Evolutionary conservation across 1,284 basidiomycete species (phyloP).

Genomic region (Sanghuangporus sanghuang): DNA sequence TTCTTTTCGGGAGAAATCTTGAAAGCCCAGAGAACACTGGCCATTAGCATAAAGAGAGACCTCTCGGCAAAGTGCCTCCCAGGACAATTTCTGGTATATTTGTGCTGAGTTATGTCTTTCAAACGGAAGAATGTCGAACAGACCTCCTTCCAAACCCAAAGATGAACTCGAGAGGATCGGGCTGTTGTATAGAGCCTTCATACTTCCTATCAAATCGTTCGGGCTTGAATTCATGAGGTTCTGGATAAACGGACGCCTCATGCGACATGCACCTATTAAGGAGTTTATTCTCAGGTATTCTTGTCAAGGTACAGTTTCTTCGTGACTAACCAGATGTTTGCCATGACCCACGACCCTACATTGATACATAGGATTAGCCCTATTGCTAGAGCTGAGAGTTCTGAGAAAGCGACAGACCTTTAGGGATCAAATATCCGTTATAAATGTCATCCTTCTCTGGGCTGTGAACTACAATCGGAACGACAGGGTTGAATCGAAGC

Average conservation of each 20-base stretch:
- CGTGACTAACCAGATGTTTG: slow-evolving; percentile 16
- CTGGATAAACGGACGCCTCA: not conserved
- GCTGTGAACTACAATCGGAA: not conserved
- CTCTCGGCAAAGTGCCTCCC: slow-evolving; percentile 13
- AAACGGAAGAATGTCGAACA: not conserved
- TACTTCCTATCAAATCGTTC: not conserved
- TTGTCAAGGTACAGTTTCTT: not conserved
- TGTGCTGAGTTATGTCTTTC: not conserved
- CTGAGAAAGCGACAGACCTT: not conserved
- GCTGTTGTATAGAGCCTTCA: not conserved
- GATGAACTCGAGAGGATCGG: not conserved
- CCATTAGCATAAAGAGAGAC: slow-evolving; percentile 12
- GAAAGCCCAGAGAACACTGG: slow-evolving; percentile 17
- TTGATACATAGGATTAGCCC: too few relatives aligned
- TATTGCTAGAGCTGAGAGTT: not conserved
- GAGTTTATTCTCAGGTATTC: not conserved
- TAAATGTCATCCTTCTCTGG: slow-evolving; percentile 2
- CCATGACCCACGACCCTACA: slow-evolving; percentile 16
- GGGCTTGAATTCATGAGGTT: slow-evolving; percentile 3
- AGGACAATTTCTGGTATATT: slow-evolving; percentile 16
- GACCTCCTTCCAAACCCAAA: slow-evolving; percentile 13
- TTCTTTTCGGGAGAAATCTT: slow-evolving; percentile 10
- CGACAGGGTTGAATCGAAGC: slow-evolving; percentile 26
- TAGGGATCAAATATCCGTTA: slow-evolving; percentile 4
- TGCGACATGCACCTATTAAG: slow-evolving; percentile 14